Evolutionary conservation across 1,284 basidiomycete genomes (phyloP), one percentile per base, ranked within the genome.

Genomic region (Anthracocystis panici-leucophaei): DNA sequence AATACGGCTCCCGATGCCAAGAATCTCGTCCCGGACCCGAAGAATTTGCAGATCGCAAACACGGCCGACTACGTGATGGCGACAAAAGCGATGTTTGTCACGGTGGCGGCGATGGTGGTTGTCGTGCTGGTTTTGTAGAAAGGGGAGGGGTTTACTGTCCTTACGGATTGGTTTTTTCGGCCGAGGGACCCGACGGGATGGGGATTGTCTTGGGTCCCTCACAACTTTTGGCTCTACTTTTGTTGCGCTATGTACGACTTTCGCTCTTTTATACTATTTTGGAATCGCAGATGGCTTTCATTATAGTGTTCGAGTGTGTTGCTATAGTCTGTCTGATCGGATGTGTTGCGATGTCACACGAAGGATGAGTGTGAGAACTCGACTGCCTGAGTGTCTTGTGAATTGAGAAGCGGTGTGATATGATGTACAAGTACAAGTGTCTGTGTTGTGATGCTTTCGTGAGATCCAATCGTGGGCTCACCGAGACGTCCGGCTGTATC

Each of bases 41-140:
- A 50, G 42, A 57, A 67, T 25, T 46, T 75, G 2, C 73, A 75
- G 35, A 57, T 75, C 55, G 67, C 64, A 10, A 69, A 62, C 20
- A 64, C 45, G 1, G 18, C 25, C 11, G 62, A 62, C 1, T 10
- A 16, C 18, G 23, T 62, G 41, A 69, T 54, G 4, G 72, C 66
- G 7, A 40, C 45, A 20, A 75, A 65, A 40, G 67, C 73, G 6
- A 16, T 75, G 27, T 70, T 60, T 23, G n/a, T 70, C 14, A 71
- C 64, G 0, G 46, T 66, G 1, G 64, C 60, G 0, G 62, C 66
- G 2, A 63, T 63, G 5, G 72, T 62, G 1, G 29, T 62, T 2
- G 42, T 75, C 14, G 72, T 75, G 12, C 51, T 57, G 2, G 31
- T 61, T 46, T 56, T 74, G 41, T 68, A 33, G 33, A 18, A 1